A percentile compares a stretch with the other conserved stretches of the same genome.
These are phyloP conservation scores for Sordariomycetes sp. DNA, from an alignment of 2,329 filamentous ascomycete species.

Conservation along the genomic window DNA sequence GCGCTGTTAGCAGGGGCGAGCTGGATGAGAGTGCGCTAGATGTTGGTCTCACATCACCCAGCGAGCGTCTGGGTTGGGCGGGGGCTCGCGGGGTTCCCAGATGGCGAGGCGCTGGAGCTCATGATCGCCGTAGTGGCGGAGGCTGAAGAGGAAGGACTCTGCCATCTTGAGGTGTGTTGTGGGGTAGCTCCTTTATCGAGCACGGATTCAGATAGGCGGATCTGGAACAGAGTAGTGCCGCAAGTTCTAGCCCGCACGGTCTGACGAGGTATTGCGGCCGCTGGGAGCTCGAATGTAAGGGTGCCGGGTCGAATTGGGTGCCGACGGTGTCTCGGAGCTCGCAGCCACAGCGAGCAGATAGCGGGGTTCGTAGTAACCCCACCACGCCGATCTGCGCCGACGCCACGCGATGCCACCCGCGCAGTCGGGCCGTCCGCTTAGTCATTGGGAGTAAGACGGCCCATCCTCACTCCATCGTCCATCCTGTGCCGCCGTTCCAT, in stretches of 20 bases:
- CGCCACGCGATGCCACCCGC: no score
- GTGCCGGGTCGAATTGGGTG: no score
- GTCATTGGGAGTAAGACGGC: no score
- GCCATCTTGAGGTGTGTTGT: not conserved
- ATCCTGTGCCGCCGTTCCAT: not conserved
- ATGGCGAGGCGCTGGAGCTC: conserved; percentile 3
- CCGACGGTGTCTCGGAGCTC: no score
- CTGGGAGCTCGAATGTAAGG: no score
- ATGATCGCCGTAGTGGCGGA: conserved; percentile 2
- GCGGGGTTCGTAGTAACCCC: no score
- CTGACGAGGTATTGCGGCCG: no score
- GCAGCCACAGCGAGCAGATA: no score
- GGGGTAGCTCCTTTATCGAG: not conserved
- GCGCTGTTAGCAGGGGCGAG: conserved; percentile 38
- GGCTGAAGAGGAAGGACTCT: not conserved
- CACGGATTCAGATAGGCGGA: not conserved
- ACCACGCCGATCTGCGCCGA: no score
- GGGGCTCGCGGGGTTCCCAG: not conserved
- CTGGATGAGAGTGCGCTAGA: conserved; percentile 18
- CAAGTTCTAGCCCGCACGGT: no score
- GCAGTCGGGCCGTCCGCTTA: no score
- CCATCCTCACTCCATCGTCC: not conserved
- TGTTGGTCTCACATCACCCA: conserved; percentile 4
- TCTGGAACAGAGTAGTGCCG: no score
- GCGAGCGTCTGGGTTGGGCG: not conserved